Evolutionary conservation across 2,329 filamentous ascomycete genomes (phyloP), one percentile per base, ranked within the genome.

Genomic region (Helotiales sp.): DNA sequence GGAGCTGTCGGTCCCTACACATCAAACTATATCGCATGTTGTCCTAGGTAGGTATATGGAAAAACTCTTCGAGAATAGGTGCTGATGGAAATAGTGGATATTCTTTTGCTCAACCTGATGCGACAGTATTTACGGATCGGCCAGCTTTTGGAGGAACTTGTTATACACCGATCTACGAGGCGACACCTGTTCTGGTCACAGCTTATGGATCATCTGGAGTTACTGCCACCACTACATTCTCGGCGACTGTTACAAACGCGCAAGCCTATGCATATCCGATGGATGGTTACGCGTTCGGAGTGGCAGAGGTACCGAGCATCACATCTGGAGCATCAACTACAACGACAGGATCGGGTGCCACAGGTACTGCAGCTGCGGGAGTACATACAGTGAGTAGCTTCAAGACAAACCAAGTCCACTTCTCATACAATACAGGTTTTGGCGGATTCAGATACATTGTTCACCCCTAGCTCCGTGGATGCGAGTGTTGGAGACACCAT

Each of bases 381-480:
- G 49, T 47, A 27, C 49, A 64, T 40, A 60, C 62, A 5, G 63
- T 63, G 38, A 61, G 60, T 50, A 4, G 15, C 24, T 25, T 5
- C 10, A 15, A 34, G 31, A 12, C 1, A 1, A 3, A 27, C 10
- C 27, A 12, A 25, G 3, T 25, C 5, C 12, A 12, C 33, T 4
- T 49, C 51, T 58, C 19, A 64, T 17, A 34, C 31, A 15, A 1
- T 8, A 27, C 33, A 65, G 63, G 59, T 65, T 15, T 19, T 60
- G 17, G 62, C 58, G 3, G 59, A 46, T 13, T 33, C 60, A 1
- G 47, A 62, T 40, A 56, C 60, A n/a, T 44, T 96, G 96, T 83
- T 97, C 93, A 52, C 34, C 27, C 80, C 81, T 5, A 71, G 75
- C 53, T 74, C 60, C 3, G 49, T 71, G 30, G 60, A 52, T 24